Conservation (phyloP, 1,139 yeast species). For the Sugiyamaella sp. region DNA sequence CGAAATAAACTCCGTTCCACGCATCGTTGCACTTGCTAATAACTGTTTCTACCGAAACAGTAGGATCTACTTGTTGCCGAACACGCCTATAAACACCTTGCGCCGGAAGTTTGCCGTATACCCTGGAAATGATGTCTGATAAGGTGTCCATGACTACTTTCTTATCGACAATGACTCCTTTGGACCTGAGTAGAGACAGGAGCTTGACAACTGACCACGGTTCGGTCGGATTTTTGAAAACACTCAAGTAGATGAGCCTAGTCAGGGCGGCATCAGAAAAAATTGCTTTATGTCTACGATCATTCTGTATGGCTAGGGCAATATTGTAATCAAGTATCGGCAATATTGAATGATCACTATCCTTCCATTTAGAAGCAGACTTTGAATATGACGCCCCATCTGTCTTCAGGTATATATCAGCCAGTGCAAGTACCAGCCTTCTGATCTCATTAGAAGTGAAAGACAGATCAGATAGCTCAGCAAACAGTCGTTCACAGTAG, state of each 20-base stretch:
- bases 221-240: conserved; percentile 17
- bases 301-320: not conserved
- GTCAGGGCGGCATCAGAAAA: conserved; percentile 18
- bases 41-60: conserved; percentile 3
- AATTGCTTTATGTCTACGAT: not conserved
- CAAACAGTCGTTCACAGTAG: conserved; percentile 13
- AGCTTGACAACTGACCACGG: conserved; percentile 19
- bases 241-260: conserved; percentile 13
- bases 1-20: too few species aligned
- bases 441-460: conserved; percentile 13
- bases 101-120: conserved; percentile 16
- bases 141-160: conserved; percentile 17
- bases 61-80: conserved; percentile 18
- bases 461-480: conserved; percentile 5
- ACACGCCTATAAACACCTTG: conserved; percentile 20
- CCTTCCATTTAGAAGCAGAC: not conserved
- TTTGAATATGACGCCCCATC: not conserved
- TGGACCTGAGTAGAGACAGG: conserved; percentile 2
- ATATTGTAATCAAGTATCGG: not conserved
- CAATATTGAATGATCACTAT: too few species aligned
- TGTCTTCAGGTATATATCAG: conserved; percentile 5
- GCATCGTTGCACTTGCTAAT: conserved; percentile 20
- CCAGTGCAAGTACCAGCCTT: conserved; percentile 2
- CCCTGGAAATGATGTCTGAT: conserved; percentile 12
- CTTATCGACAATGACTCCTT: conserved; percentile 13